Evolutionary conservation across 306 rosid genomes (phyloP).

Genomic region (Prunus davidiana): DNA sequence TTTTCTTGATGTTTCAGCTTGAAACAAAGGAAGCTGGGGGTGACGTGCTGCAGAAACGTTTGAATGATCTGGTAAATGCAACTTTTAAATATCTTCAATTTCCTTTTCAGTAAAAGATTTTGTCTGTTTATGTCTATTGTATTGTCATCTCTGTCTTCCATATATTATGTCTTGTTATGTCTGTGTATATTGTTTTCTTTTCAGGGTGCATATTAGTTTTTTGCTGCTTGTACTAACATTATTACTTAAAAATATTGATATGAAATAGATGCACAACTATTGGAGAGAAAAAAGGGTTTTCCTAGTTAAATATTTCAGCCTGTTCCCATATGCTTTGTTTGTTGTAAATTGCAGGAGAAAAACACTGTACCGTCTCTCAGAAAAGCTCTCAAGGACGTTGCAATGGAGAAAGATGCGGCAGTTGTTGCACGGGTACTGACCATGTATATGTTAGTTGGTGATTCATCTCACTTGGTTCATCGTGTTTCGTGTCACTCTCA

Average conservation of each 20-base stretch:
- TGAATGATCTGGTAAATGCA: slow-evolving; percentile 64
- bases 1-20: slow-evolving; percentile 50
- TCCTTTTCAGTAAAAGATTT: not conserved
- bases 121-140: not conserved
- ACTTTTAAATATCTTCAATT: not conserved
- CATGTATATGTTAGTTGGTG: slow-evolving; percentile 1
- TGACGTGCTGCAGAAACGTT: slow-evolving; percentile 51
- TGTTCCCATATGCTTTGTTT: not conserved
- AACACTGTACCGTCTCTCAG: slow-evolving; percentile 78
- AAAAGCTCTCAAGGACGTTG: slow-evolving; percentile 87
- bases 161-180: not conserved
- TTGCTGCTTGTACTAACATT: not conserved
- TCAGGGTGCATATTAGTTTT: not conserved
- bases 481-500: slow-evolving; percentile 6
- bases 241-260: not conserved
- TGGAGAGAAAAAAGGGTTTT: not conserved
- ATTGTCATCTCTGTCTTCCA: not conserved
- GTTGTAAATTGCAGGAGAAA: slow-evolving; percentile 52
- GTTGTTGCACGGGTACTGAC: slow-evolving; percentile 72
- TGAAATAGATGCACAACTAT: not conserved
- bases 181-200: slow-evolving; percentile 13
- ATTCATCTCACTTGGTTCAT: not conserved
- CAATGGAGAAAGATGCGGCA: slow-evolving; percentile 98
- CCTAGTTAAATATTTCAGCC: not conserved
- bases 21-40: slow-evolving; percentile 60